Evolutionary conservation across 768 basidiomycete species (phyloP).

Genomic region (Amanita polypyramis): DNA sequence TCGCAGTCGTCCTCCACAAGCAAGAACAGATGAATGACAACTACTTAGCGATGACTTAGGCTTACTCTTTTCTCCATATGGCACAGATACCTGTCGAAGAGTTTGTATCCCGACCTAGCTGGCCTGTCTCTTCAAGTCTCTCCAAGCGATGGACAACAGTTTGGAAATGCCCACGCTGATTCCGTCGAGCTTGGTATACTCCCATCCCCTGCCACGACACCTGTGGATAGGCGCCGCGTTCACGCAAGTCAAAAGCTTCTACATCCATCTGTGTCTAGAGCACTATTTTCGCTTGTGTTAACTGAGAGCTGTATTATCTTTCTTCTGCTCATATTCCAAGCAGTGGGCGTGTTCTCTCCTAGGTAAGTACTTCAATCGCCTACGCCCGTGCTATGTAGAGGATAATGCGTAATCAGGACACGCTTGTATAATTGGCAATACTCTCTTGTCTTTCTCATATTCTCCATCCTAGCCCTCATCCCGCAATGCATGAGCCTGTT

Average conservation of each 20-base stretch:
- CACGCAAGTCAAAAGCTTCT: slow-evolving; percentile 16
- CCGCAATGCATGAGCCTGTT: slow-evolving; percentile 57
- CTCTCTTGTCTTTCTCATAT: slow-evolving; percentile 52
- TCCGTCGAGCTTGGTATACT: slow-evolving; percentile 28
- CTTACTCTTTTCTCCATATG: slow-evolving; percentile 44
- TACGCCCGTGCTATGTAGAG: not conserved
- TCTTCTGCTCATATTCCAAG: slow-evolving; percentile 64
- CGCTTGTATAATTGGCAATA: slow-evolving; percentile 60
- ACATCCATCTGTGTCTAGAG: slow-evolving; percentile 48
- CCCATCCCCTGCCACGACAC: slow-evolving; percentile 27
- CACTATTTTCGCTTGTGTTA: slow-evolving; percentile 60
- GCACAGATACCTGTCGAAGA: slow-evolving; percentile 45
- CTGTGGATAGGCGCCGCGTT: slow-evolving; percentile 13
- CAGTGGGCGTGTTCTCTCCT: slow-evolving; percentile 38
- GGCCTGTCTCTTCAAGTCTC: slow-evolving; percentile 25
- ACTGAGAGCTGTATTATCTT: slow-evolving; percentile 70
- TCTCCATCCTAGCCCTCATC: slow-evolving; percentile 51
- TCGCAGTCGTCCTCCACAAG: too few species aligned
- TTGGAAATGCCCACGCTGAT: slow-evolving; percentile 11
- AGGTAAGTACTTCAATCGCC: slow-evolving; percentile 28
- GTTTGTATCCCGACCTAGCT: slow-evolving; percentile 51
- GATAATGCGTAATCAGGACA: slow-evolving; percentile 25
- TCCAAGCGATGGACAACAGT: slow-evolving; percentile 12
- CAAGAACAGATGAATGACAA: slow-evolving; percentile 1
- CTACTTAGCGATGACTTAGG: slow-evolving; percentile 20